These are phyloP conservation scores for Pythium pectinolyticum DNA, from an alignment of 352 stramenopile genomes.

Conservation along the genomic window DNA sequence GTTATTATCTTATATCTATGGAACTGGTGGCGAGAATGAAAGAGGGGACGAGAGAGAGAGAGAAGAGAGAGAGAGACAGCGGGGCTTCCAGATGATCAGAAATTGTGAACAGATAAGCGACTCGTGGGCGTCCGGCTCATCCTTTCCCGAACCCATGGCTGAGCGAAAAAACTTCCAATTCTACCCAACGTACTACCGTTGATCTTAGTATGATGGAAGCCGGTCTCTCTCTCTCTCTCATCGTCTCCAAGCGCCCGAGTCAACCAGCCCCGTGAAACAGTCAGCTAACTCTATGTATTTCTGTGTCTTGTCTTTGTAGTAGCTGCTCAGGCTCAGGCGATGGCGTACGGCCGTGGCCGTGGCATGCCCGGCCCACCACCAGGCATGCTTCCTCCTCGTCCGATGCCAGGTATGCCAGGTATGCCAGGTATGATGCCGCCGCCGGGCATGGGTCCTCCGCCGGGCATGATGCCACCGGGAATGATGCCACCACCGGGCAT, in stretches of 20 bases:
- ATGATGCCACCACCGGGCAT: constrained; percentile 80
- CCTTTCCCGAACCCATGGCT: constrained; percentile 61
- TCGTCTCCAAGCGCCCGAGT: not conserved
- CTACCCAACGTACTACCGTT: constrained; percentile 67
- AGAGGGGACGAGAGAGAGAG: constrained; percentile 5
- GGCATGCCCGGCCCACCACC: constrained; percentile 68
- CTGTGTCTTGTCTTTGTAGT: constrained; percentile 41
- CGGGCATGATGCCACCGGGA: constrained; percentile 56
- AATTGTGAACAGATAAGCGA: constrained; percentile 84
- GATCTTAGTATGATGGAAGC: constrained; percentile 88
- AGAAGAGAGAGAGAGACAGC: not conserved
- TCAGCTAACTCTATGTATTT: constrained; percentile 12
- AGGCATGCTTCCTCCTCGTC: constrained; percentile 47
- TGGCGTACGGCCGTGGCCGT: constrained; percentile 77
- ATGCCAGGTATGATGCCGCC: constrained; percentile 75
- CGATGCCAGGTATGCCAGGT: constrained; percentile 65
- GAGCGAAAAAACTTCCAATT: constrained; percentile 45
- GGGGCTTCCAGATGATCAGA: constrained; percentile 74
- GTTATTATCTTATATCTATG: constrained; percentile 1
- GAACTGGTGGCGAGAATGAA: not conserved
- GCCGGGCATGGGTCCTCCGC: constrained; percentile 54
- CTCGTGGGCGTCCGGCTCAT: constrained; percentile 54
- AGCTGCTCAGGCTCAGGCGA: constrained; percentile 75
- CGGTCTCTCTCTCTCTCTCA: not conserved
- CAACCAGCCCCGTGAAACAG: not conserved